Evolutionary conservation across 148 eudicot species (phyloP), one percentile per base, ranked within the genome.

Genomic region (Diospyros kaki): DNA sequence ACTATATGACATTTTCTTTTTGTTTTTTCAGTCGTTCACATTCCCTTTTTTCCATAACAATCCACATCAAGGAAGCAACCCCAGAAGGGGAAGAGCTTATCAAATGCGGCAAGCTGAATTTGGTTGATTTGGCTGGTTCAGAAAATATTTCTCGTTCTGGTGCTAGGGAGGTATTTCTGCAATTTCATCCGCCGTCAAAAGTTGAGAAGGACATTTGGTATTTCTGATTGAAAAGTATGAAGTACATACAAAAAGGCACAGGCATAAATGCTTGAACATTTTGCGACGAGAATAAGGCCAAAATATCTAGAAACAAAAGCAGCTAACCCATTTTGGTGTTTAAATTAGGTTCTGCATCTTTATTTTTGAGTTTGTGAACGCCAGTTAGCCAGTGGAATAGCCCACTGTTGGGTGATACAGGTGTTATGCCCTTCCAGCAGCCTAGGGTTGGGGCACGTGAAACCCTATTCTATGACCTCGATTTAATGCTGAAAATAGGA

Each of bases 11-110:
- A 28, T 28, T 28, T 28, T 28, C 28, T 28, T 28, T 28, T 65
- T 46, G 62, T 9, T 4, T 43, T 84, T 80, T 43, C 90, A 93
- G 98, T 77, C 98, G 98, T 54, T 93, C 98, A 63, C 98, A 93
- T 82, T 93, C 98, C 75, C 82, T 93, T 12, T 93, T 93, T 72
- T 91, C 96, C 61, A 91, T 93, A 72, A 93, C 98, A 8, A 93
- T 93, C 78, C 98, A 93, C 87, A 93, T 93, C 69, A 93, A 91
- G 75, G 98, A 93, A 83, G 85, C 98, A 82, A 93, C 96, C 15
- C 96, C 98, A 62, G 98, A 93, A 84, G 98, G 98, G 4, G 98
- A 93, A 86, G 98, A 93, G 79, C 94, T 93, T 48, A 93, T 93
- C 78, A 93, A 93, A 85, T 93, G 98, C 76, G 98, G 98, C 63